These are phyloP conservation scores for Aspergillus saccharolyticus DNA, from an alignment of 495 filamentous ascomycete species.

Conservation along the genomic window DNA sequence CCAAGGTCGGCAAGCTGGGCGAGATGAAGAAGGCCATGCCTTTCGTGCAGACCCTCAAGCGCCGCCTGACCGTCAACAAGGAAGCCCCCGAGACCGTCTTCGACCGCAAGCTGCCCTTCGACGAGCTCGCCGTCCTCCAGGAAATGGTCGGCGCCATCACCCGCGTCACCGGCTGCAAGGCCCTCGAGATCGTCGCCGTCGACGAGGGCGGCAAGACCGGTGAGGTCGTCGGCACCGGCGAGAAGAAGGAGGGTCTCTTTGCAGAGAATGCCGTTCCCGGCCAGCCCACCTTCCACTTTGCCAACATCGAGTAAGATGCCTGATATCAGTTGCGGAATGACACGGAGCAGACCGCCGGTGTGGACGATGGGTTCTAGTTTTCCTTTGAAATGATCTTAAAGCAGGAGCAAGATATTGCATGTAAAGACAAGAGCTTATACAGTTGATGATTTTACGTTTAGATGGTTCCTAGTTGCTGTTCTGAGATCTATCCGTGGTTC, in stretches of 20 bases:
- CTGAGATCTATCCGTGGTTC: too few relatives aligned
- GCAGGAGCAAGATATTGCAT: too few relatives aligned
- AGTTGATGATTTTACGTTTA: too few relatives aligned
- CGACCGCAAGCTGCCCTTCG: constrained; percentile 76
- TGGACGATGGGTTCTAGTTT: too few relatives aligned
- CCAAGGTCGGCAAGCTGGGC: constrained; percentile 67
- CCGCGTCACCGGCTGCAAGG: constrained; percentile 60
- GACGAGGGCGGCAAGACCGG: constrained; percentile 66
- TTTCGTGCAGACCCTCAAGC: constrained; percentile 85
- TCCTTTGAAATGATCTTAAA: too few relatives aligned
- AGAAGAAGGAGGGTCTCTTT: constrained; percentile 49
- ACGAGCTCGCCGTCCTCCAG: constrained; percentile 66
- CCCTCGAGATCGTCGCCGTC: constrained; percentile 59
- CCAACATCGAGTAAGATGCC: constrained; percentile 58
- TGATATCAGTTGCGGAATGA: too few relatives aligned
- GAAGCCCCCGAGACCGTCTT: constrained; percentile 61
- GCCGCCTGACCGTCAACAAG: constrained; percentile 56
- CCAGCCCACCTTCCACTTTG: constrained; percentile 69
- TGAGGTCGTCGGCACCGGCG: constrained; percentile 49
- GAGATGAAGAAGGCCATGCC: constrained; percentile 99
- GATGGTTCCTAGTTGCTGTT: too few relatives aligned
- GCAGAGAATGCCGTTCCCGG: constrained; percentile 76
- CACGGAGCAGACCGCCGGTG: background rate
- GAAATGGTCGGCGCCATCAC: constrained; percentile 55
- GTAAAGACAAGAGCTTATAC: too few relatives aligned